phyloP scores from a whole-genome alignment of 192 early-diverging fungal species.

The Phycomyces nitens region DNA sequence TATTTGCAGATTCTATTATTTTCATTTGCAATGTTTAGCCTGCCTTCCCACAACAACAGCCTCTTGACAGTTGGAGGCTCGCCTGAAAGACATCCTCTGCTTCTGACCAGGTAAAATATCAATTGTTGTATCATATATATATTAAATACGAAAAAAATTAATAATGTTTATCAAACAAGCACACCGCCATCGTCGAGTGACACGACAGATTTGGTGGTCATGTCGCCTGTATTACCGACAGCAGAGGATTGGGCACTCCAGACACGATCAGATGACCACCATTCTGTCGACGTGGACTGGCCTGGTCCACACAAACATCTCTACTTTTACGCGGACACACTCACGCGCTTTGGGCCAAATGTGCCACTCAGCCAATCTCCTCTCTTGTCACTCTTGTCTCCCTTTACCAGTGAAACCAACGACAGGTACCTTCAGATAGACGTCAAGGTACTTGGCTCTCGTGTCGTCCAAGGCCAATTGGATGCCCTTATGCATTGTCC shows the following conservation, averaged over 20 bases:
- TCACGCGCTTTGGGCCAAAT: constrained; percentile 22
- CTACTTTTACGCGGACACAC: constrained; percentile 27
- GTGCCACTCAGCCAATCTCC: constrained; percentile 11
- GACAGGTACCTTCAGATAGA: constrained; percentile 64
- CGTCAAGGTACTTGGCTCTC: constrained; percentile 66
- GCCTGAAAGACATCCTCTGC: constrained; percentile 24
- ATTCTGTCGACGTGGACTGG: constrained; percentile 8
- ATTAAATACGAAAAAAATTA: neutral
- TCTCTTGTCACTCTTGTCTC: constrained; percentile 38
- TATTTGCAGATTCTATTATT: constrained; percentile 68
- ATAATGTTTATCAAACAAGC: too few relatives aligned
- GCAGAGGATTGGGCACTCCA: constrained; percentile 21
- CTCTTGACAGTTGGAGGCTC: constrained; percentile 49
- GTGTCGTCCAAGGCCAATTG: constrained; percentile 40
- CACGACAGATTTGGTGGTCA: constrained; percentile 26
- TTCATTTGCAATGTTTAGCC: constrained; percentile 77
- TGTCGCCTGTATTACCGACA: constrained; percentile 33
- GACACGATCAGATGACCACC: constrained; percentile 14
- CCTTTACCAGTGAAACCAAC: constrained; percentile 31
- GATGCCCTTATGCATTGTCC: constrained; percentile 1
- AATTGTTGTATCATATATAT: too few relatives aligned
- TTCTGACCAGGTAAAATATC: constrained; percentile 32
- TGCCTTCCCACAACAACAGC: constrained; percentile 52
- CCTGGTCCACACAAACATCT: constrained; percentile 33
- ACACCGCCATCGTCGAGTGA: neutral